Conservation (phyloP, 257 asterid genomes). For the Solanum corneliomulleri region DNA sequence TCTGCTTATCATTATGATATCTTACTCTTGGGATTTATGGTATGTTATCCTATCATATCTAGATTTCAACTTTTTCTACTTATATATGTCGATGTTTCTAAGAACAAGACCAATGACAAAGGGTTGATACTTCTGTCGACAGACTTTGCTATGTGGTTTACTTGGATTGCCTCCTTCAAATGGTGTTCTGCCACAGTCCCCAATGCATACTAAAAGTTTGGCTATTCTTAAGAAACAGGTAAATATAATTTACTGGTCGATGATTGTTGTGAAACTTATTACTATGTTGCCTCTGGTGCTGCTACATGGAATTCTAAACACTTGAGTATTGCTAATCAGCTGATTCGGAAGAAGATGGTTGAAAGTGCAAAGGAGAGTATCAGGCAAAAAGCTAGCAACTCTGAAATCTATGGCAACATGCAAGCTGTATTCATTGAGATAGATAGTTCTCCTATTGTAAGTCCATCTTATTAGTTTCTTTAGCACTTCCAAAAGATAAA, state of each 20-base stretch:
- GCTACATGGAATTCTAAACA: background rate
- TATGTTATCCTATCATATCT: background rate
- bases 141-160: slow-evolving; percentile 56
- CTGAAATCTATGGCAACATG: slow-evolving; percentile 51
- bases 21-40: slow-evolving; percentile 50
- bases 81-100: background rate
- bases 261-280: background rate
- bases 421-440: slow-evolving; percentile 43
- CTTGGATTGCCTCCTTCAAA: slow-evolving; percentile 60
- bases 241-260: background rate
- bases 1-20: slow-evolving; percentile 50
- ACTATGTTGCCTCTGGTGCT: background rate
- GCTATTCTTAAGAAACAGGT: slow-evolving; percentile 43
- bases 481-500: background rate
- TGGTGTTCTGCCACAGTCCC: slow-evolving; percentile 63
- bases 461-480: background rate
- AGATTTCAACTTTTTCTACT: background rate
- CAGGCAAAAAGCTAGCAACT: slow-evolving; percentile 24
- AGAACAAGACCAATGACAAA: background rate
- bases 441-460: slow-evolving; percentile 36
- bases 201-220: slow-evolving; percentile 53
- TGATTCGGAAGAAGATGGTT: slow-evolving; percentile 43
- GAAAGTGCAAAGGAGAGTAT: slow-evolving; percentile 37
- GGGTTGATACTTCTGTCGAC: background rate
- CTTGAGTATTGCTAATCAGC: slow-evolving; percentile 1